Conservation (phyloP, 2,329 filamentous ascomycete species). For the Leptographium lundbergii region DNA sequence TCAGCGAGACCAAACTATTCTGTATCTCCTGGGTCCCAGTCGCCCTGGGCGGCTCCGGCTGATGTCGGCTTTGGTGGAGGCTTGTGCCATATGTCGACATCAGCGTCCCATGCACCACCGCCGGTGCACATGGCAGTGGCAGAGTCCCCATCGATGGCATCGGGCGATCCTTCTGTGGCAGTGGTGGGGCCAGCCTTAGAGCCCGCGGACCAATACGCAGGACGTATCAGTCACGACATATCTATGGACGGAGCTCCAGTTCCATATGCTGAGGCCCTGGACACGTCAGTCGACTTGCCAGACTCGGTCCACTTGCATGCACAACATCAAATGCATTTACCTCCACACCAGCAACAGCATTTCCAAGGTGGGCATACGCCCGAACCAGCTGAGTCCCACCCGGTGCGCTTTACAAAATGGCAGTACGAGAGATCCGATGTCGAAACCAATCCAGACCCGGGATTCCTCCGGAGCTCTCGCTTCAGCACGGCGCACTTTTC, state of each 20-base stretch:
- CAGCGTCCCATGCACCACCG: not conserved
- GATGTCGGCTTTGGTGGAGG: not conserved
- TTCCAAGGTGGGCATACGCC: constrained; percentile 17
- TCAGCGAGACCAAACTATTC: not conserved
- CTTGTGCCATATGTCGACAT: not conserved
- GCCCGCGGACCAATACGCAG: not conserved
- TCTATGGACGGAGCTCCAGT: not conserved
- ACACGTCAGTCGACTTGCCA: not conserved
- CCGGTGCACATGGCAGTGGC: not conserved
- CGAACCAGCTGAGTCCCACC: constrained; percentile 20
- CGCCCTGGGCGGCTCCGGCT: not conserved
- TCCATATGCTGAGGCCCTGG: not conserved
- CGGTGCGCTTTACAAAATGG: constrained; percentile 42
- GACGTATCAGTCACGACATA: not conserved
- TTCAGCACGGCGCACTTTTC: constrained; percentile 56
- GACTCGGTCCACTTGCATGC: not conserved
- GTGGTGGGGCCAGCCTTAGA: not conserved
- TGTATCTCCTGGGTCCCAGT: not conserved
- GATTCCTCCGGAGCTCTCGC: constrained; percentile 52
- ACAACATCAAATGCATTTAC: not conserved
- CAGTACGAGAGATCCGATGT: constrained; percentile 25
- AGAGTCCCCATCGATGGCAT: not conserved
- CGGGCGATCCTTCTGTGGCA: not conserved
- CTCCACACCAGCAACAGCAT: not conserved
- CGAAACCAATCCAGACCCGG: constrained; percentile 12